Percentiles rank a stretch among this genome's conserved stretches.
Evolutionary conservation across 768 basidiomycete species (phyloP).

Genomic region (Mycena filopes): DNA sequence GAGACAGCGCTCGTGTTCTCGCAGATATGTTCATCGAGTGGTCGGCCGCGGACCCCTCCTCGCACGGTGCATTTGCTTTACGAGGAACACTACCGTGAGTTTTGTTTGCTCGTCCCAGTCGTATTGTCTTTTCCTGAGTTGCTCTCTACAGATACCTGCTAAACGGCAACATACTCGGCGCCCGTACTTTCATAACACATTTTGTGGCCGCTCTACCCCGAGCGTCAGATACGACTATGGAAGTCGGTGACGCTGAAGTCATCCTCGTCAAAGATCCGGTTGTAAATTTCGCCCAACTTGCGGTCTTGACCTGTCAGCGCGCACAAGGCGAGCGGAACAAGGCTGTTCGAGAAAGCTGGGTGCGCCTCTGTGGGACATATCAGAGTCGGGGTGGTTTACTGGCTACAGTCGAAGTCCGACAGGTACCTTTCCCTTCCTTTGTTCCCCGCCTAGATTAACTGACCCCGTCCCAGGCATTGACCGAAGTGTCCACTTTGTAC

Average conservation of each 20-base stretch:
- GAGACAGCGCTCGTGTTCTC: slow-evolving; percentile 88
- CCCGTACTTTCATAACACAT: slow-evolving; percentile 90
- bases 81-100: slow-evolving; percentile 88
- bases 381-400: slow-evolving; percentile 75
- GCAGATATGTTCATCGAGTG: slow-evolving; percentile 91
- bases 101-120: neutral
- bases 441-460: neutral
- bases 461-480: slow-evolving; percentile 59
- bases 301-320: slow-evolving; percentile 88
- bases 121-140: slow-evolving; percentile 18
- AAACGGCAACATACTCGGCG: slow-evolving; percentile 92
- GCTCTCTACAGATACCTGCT: slow-evolving; percentile 68
- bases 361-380: slow-evolving; percentile 86
- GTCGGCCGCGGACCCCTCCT: slow-evolving; percentile 56
- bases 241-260: slow-evolving; percentile 69
- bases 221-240: slow-evolving; percentile 56
- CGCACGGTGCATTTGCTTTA: slow-evolving; percentile 81
- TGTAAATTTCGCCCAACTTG: slow-evolving; percentile 92
- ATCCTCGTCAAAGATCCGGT: slow-evolving; percentile 77
- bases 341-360: slow-evolving; percentile 83
- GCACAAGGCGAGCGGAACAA: slow-evolving; percentile 84
- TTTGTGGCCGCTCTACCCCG: slow-evolving; percentile 75
- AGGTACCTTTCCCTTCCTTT: slow-evolving; percentile 54
- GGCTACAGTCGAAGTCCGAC: slow-evolving; percentile 68
- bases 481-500: slow-evolving; percentile 77